These are phyloP conservation scores for Cladosporium oxysporum DNA, from an alignment of 2,329 filamentous ascomycete species.

Conservation along the genomic window DNA sequence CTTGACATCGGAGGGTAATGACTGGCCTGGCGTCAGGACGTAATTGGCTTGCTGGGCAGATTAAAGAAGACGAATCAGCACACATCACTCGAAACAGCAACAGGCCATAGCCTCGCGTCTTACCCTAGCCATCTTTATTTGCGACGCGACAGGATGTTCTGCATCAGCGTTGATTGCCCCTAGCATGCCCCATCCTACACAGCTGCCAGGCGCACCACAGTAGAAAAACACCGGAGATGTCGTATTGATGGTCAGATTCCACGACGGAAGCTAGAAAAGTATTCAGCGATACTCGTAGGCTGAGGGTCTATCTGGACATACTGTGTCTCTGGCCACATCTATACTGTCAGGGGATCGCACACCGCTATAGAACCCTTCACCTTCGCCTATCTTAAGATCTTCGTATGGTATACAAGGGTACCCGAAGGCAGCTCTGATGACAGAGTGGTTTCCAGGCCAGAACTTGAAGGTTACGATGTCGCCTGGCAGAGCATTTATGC, in stretches of 20 bases:
- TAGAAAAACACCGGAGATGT: slow-evolving; percentile 69
- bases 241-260: slow-evolving; percentile 55
- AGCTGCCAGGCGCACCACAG: slow-evolving; percentile 67
- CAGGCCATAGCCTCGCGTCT: not conserved
- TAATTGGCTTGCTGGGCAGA: too few relatives aligned
- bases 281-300: too few relatives aligned
- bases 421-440: slow-evolving; percentile 43
- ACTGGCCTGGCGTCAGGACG: too few relatives aligned
- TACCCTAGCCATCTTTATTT: slow-evolving; percentile 31
- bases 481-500: slow-evolving; percentile 40
- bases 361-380: slow-evolving; percentile 28
- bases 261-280: slow-evolving; percentile 26
- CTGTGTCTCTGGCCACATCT: not conserved
- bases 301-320: not conserved
- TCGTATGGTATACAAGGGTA: slow-evolving; percentile 44
- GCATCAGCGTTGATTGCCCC: slow-evolving; percentile 68
- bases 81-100: too few relatives aligned
- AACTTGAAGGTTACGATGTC: slow-evolving; percentile 47
- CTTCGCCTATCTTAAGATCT: slow-evolving; percentile 22
- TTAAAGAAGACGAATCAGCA: too few relatives aligned
- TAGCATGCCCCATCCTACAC: slow-evolving; percentile 68
- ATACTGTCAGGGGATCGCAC: not conserved
- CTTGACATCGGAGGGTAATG: too few relatives aligned
- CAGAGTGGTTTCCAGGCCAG: slow-evolving; percentile 46
- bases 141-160: slow-evolving; percentile 30